Percentiles rank a stretch among this genome's conserved stretches.
Conservation (phyloP, 257 asterid species). For the Ocimum tenuiflorum region DNA sequence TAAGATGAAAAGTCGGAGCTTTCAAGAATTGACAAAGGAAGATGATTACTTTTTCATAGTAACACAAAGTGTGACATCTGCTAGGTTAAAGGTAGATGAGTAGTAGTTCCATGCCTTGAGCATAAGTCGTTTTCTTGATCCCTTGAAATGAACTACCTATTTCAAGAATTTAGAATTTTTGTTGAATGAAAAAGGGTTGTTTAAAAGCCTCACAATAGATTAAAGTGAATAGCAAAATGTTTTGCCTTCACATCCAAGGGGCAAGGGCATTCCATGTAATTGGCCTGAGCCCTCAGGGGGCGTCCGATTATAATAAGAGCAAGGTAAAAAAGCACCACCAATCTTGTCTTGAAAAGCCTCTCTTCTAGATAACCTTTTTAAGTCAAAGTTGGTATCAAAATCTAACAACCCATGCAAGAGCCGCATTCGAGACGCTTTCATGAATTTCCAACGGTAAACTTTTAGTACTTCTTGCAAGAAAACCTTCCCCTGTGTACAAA, state of each 20-base stretch:
- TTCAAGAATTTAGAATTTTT: constrained; percentile 10
- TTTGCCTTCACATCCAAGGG: constrained; percentile 91
- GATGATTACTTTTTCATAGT: too few relatives aligned
- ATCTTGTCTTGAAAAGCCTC: constrained; percentile 53
- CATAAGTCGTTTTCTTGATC: constrained; percentile 95
- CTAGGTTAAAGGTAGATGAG: constrained; percentile 36
- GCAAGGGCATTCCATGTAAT: constrained; percentile 94
- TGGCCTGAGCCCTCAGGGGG: constrained; percentile 99
- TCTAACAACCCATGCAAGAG: constrained; percentile 78
- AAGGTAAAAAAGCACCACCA: constrained; percentile 62
- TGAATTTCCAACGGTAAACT: constrained; percentile 51
- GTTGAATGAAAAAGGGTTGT: neutral
- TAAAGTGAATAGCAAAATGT: neutral
- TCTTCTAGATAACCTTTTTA: constrained; percentile 43
- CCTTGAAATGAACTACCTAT: constrained; percentile 95
- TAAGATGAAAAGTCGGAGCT: too few relatives aligned
- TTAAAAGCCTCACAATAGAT: neutral
- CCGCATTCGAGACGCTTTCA: constrained; percentile 94
- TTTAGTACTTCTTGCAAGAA: constrained; percentile 62
- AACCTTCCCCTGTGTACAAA: constrained; percentile 45
- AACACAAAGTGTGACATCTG: too few relatives aligned
- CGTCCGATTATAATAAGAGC: constrained; percentile 83
- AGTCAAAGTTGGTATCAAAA: constrained; percentile 52
- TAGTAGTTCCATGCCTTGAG: constrained; percentile 83
- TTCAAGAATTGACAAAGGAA: too few relatives aligned